Percentiles rank a stretch among this genome's conserved stretches.
These are phyloP conservation scores for Solanum infundibuliforme DNA, from an alignment of 257 asterid species.

Conservation along the genomic window DNA sequence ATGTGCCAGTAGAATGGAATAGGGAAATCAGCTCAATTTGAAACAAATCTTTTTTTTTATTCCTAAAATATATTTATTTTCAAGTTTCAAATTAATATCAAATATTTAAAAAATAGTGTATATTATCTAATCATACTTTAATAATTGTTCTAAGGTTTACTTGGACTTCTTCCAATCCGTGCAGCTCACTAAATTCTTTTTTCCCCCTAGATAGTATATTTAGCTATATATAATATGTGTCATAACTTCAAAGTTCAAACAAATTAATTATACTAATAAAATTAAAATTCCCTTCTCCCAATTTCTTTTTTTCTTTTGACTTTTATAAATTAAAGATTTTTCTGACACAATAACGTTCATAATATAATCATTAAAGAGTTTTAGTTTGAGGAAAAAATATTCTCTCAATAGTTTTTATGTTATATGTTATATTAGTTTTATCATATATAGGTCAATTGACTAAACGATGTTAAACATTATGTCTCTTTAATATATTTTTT, in stretches of 20 bases:
- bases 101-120: background rate
- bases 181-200: background rate
- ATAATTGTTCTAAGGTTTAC: background rate
- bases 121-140: background rate
- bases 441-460: background rate
- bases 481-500: background rate
- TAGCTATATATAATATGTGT: background rate
- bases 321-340: background rate
- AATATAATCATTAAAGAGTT: background rate
- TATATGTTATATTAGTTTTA: background rate
- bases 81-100: background rate
- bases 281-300: background rate
- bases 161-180: background rate
- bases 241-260: background rate
- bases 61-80: background rate
- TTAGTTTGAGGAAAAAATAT: background rate
- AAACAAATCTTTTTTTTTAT: background rate
- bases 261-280: background rate
- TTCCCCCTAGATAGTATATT: background rate
- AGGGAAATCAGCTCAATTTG: background rate
- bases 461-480: background rate
- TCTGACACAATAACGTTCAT: background rate
- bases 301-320: background rate
- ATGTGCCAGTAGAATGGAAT: background rate
- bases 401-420: background rate